phyloP scores from a whole-genome alignment of 805 yeast genomes.

The Monosporozyma servazzii region DNA sequence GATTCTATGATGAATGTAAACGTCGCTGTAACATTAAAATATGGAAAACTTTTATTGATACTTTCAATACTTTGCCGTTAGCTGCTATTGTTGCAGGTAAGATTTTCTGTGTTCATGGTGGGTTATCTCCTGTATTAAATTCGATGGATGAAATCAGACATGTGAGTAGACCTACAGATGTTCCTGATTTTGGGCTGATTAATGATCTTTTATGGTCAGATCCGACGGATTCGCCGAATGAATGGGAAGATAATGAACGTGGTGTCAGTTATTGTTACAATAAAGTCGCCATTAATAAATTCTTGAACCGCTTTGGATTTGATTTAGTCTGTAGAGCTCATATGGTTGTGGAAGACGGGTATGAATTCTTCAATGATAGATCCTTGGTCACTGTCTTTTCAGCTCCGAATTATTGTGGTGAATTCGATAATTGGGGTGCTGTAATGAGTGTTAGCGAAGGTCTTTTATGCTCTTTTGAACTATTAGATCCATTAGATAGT shows the following conservation, averaged over 20 bases:
- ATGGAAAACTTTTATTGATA: slow-evolving; percentile 90
- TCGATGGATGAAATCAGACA: slow-evolving; percentile 59
- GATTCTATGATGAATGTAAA: slow-evolving; percentile 96
- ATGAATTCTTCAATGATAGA: slow-evolving; percentile 68
- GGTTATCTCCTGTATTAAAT: slow-evolving; percentile 62
- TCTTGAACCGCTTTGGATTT: slow-evolving; percentile 56
- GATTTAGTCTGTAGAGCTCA: slow-evolving; percentile 77
- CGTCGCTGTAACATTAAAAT: slow-evolving; percentile 85
- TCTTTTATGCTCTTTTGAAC: slow-evolving; percentile 82
- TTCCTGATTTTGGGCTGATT: slow-evolving; percentile 69
- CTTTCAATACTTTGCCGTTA: slow-evolving; percentile 89
- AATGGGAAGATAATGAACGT: slow-evolving; percentile 76
- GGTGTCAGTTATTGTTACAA: slow-evolving; percentile 78
- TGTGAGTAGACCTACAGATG: slow-evolving; percentile 73
- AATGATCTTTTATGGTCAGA: slow-evolving; percentile 81
- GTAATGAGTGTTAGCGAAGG: slow-evolving; percentile 96
- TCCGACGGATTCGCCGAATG: slow-evolving; percentile 49
- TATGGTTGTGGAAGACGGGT: slow-evolving; percentile 86
- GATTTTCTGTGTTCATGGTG: slow-evolving; percentile 86
- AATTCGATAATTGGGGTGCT: slow-evolving; percentile 85
- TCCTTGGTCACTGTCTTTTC: slow-evolving; percentile 70
- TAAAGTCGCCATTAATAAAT: slow-evolving; percentile 60
- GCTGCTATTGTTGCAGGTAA: slow-evolving; percentile 94
- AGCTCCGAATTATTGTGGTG: slow-evolving; percentile 62
- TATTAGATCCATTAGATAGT: slow-evolving; percentile 87